Evolutionary conservation across 768 basidiomycete species (phyloP), one percentile per base, ranked within the genome.

Genomic region (Boletus reticuloceps): DNA sequence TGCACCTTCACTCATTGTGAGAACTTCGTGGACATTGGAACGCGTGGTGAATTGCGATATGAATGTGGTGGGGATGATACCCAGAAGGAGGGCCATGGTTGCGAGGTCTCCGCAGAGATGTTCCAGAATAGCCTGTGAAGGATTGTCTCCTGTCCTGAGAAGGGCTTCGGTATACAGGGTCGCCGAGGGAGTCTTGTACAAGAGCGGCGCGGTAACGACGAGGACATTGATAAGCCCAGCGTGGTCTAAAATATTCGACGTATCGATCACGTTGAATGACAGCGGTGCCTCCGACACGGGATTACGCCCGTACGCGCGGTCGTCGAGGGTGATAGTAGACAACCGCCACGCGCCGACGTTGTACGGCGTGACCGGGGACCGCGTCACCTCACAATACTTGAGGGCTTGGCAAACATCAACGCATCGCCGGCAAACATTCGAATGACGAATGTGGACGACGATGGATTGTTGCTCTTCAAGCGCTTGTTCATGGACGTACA

Each of bases 211-310:
- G 2, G 65, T 57, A 9, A 56, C 65, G 13, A 60, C 55, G 17
- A 71, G 42, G 20, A 71, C 4, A 20, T 71, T 71, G n/a, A 72
- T 12, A 2, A 71, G 50, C 1, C 69, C 71, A 1, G 54, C 32
- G 6, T 66, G 55, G 22, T 71, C 69, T 25, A 59, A 14, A 16
- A 72, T 22, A 11, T 71, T 71, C 0, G 71, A 71, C 6, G 69
- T 69, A 9, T 71, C 69, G 19, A 71, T 71, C 16, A 69, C 64
- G 20, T 71, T 60, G 54, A 73, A 71, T 11, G 55, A 61, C n/a
- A 60, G 25, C 5, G 69, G 69, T 1, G 69, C 69, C 0, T 47
- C 51, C 6, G 49, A 59, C 1, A 11, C 17, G 1, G 58, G 53
- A 19, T 32, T 20, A 11, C 13, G 36, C 1, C 65, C 60, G 40